Evolutionary conservation across 2,329 filamentous ascomycete genomes (phyloP).

Genomic region (Claviceps humidiphila): DNA sequence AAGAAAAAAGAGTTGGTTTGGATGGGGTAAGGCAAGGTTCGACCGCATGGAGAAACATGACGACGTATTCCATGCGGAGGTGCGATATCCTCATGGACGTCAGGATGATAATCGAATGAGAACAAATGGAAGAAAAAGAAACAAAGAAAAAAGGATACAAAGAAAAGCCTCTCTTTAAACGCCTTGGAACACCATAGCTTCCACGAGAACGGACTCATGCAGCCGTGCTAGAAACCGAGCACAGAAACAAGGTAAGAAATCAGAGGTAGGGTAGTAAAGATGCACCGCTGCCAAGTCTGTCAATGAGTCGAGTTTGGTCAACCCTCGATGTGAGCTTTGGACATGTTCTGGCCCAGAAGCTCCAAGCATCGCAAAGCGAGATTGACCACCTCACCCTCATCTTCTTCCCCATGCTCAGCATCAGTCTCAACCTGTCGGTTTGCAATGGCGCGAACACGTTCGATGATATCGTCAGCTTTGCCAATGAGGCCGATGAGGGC

Average conservation of each 20-base stretch:
- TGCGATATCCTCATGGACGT: background rate
- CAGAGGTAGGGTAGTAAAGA: background rate
- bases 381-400: constrained; percentile 84
- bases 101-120: too few relatives aligned
- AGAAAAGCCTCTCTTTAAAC: constrained; percentile 1
- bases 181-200: constrained; percentile 4
- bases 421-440: constrained; percentile 81
- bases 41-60: background rate
- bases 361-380: constrained; percentile 84
- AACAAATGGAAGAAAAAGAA: background rate
- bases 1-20: background rate
- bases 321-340: constrained; percentile 73
- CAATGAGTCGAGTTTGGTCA: constrained; percentile 23
- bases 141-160: background rate
- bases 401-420: constrained; percentile 75
- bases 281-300: background rate
- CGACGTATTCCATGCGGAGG: background rate
- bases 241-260: background rate
- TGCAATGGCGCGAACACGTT: constrained; percentile 83
- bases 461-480: constrained; percentile 79
- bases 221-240: background rate
- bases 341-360: constrained; percentile 61
- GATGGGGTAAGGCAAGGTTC: background rate
- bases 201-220: background rate
- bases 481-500: constrained; percentile 78